Evolutionary conservation across 2,329 filamentous ascomycete species (phyloP).

Genomic region (Sporothrix curviconia): DNA sequence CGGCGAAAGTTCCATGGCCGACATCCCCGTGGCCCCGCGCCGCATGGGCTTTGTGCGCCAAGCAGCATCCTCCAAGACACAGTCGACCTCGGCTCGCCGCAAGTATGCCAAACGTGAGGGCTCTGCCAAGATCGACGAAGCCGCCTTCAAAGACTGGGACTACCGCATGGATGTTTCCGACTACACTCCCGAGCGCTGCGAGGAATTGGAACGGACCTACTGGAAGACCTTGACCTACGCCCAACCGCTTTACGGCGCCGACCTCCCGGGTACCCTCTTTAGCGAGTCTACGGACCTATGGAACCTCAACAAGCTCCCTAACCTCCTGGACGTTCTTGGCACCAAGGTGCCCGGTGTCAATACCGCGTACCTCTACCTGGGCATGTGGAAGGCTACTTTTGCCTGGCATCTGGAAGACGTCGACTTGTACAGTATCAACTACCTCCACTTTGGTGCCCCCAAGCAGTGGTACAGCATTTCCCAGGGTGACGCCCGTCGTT

Average conservation of each 20-base stretch:
- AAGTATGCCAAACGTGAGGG: constrained; percentile 78
- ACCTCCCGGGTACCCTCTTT: constrained; percentile 93
- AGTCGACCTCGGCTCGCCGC: constrained; percentile 78
- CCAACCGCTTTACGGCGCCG: constrained; percentile 88
- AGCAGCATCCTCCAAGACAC: constrained; percentile 50
- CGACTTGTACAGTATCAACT: constrained; percentile 99
- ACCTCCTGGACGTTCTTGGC: constrained; percentile 86
- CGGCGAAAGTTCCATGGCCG: constrained; percentile 8
- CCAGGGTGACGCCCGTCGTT: constrained; percentile 84
- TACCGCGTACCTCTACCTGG: constrained; percentile 92
- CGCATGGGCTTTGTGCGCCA: constrained; percentile 45
- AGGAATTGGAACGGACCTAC: constrained; percentile 88
- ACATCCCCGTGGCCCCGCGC: constrained; percentile 27
- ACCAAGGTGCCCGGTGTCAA: constrained; percentile 97
- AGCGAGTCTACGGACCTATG: constrained; percentile 75
- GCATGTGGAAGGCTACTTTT: constrained; percentile 99
- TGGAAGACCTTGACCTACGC: constrained; percentile 98
- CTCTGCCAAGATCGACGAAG: constrained; percentile 76
- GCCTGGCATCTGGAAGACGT: constrained; percentile 99
- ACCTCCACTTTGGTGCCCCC: constrained; percentile 95
- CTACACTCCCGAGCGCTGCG: constrained; percentile 83
- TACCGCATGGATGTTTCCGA: constrained; percentile 84
- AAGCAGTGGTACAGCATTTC: constrained; percentile 99
- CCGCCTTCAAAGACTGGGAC: constrained; percentile 83
- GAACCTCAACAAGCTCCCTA: constrained; percentile 94